Conservation (phyloP, 2,329 filamentous ascomycete species). For the Fusarium sp. region DNA sequence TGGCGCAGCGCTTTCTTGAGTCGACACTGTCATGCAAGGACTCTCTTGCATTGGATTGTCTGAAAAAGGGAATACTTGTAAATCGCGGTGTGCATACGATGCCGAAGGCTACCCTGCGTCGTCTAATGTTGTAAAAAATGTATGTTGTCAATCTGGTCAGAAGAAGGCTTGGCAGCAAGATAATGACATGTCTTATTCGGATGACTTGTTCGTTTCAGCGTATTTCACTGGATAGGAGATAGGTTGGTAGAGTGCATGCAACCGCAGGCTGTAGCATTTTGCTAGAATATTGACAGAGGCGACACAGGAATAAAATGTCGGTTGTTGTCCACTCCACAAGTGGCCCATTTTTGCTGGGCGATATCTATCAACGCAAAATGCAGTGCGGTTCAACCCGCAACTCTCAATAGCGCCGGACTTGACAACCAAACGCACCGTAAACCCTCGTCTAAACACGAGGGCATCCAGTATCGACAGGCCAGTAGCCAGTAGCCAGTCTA, state of each 20-base stretch:
- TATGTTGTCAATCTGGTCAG: background rate
- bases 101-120: constrained; percentile 2
- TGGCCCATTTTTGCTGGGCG: constrained; percentile 32
- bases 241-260: background rate
- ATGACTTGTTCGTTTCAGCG: background rate
- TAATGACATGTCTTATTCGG: background rate
- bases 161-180: background rate
- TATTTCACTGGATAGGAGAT: background rate
- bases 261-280: background rate
- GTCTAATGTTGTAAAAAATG: background rate
- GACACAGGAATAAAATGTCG: constrained; percentile 20
- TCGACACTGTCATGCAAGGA: background rate
- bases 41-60: background rate
- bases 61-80: background rate
- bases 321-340: constrained; percentile 31
- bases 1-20: background rate
- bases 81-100: background rate
- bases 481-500: constrained; percentile 27
- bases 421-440: constrained; percentile 42
- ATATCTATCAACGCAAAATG: constrained; percentile 47
- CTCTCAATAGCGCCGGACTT: constrained; percentile 49
- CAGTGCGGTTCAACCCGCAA: constrained; percentile 53
- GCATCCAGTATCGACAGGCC: constrained; percentile 15
- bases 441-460: constrained; percentile 40
- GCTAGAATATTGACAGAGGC: too few species aligned